Evolutionary conservation across 257 asterid species (phyloP).

Genomic region (Linderniella brevidens): DNA sequence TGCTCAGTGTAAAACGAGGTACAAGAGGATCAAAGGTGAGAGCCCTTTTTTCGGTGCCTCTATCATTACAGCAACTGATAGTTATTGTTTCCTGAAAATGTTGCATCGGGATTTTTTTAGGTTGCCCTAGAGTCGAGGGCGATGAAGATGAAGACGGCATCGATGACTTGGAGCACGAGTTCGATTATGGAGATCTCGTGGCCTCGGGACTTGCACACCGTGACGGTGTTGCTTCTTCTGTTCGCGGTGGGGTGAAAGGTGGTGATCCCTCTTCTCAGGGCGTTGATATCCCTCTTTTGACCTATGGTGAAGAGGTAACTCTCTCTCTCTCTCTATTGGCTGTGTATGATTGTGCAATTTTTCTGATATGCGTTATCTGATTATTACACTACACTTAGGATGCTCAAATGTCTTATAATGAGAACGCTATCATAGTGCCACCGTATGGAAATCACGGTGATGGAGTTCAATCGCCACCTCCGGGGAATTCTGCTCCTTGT

Average conservation of each 20-base stretch:
- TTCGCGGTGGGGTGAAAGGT: slow-evolving; percentile 15
- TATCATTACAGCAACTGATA: not conserved
- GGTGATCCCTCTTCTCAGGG: slow-evolving; percentile 18
- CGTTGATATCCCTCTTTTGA: slow-evolving; percentile 33
- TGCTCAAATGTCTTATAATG: slow-evolving; percentile 15
- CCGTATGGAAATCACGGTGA: slow-evolving; percentile 20
- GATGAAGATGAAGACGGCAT: slow-evolving; percentile 54
- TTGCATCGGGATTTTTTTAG: slow-evolving; percentile 13
- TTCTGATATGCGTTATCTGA: not conserved
- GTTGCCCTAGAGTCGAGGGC: slow-evolving; percentile 60
- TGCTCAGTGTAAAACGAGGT: slow-evolving; percentile 64
- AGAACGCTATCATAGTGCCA: slow-evolving; percentile 44
- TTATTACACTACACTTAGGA: slow-evolving; percentile 17
- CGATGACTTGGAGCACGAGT: slow-evolving; percentile 57
- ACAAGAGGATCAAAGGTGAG: slow-evolving; percentile 48
- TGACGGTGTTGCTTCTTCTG: slow-evolving; percentile 8
- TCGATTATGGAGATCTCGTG: slow-evolving; percentile 20
- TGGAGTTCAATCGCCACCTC: slow-evolving; percentile 16
- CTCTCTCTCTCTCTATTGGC: not conserved
- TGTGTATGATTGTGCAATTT: not conserved
- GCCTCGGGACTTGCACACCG: slow-evolving; percentile 8
- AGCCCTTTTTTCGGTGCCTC: not conserved
- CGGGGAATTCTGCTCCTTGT: slow-evolving; percentile 30
- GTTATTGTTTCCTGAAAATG: not conserved
- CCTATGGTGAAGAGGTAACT: slow-evolving; percentile 48